Base-by-base conservation (phyloP, 176 grass and related monocot species). In the Oropetium thomaeum region DNA sequence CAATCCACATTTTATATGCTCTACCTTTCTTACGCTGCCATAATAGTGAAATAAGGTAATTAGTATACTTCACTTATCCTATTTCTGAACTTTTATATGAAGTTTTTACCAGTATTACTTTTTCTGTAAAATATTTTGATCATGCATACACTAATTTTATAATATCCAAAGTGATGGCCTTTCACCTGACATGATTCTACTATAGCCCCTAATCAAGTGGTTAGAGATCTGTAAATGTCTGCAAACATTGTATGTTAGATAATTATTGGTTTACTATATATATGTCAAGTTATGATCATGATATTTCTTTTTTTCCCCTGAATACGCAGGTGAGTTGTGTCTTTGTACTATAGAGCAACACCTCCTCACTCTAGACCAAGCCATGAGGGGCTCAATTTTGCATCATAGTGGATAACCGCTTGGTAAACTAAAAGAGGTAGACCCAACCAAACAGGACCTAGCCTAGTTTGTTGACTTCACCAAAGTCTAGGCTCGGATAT, bases 151-250 rank as follows among this genome's bases (percentile, higher is more conserved):
- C 8, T 78, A 33, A 34, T 58, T 4, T 71, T 41, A 67, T 37
- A 77, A 66, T 65, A 37, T 72, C 58, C 14, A 73, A 32, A 61
- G 37, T 40, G 65, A 71, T 47, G 71, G 22, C 76, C 45, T 47
- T 10, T 16, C 9, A 3, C 4, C 11, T 66, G 20, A 63, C 13
- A 64, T 52, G 10, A 38, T 48, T 32, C 33, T 57, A 35, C 22
- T 7, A 30, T 58, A 59, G 35, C 41, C 16, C 72, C 17, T 16
- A 61, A 39, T 47, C 58, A 74, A 26, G 39, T 75, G 13, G 15
- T 67, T 82, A 37, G 14, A 44, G 42, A 44, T 44, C 42, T 15
- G 42, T 44, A 27, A 29, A 58, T 31, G 27, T 39, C 4, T 58
- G 49, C 49, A 67, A 75, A 74, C 44, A 58, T 5, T 59, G 38